phyloP scores from a whole-genome alignment of 805 yeast species.

The Blastobotrys terrestris region DNA sequence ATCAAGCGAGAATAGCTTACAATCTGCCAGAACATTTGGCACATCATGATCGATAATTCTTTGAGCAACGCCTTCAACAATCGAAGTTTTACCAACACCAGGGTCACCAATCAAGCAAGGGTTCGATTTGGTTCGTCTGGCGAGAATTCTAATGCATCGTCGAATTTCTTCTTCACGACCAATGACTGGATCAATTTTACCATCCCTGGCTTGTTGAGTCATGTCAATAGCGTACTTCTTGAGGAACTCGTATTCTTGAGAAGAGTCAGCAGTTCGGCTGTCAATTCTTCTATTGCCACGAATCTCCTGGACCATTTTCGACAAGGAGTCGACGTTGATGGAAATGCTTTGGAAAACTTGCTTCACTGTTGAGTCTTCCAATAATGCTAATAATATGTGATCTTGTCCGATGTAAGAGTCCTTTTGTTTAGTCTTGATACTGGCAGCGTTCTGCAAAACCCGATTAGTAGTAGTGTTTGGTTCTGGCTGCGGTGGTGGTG shows the following conservation, averaged over 20 bases:
- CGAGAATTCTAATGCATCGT: conserved; percentile 86
- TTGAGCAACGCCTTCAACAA: conserved; percentile 98
- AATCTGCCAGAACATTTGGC: conserved; percentile 75
- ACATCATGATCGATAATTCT: conserved; percentile 94
- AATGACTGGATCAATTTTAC: conserved; percentile 95
- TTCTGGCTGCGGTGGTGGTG: conserved; percentile 77
- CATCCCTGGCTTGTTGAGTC: conserved; percentile 89
- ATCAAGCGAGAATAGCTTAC: conserved; percentile 82
- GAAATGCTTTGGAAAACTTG: conserved; percentile 55
- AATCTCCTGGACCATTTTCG: conserved; percentile 68
- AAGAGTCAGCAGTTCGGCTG: conserved; percentile 88
- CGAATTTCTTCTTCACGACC: conserved; percentile 99
- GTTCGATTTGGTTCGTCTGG: conserved; percentile 96
- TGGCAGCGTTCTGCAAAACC: conserved; percentile 65
- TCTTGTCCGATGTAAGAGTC: conserved; percentile 92
- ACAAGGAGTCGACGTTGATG: conserved; percentile 63
- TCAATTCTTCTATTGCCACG: conserved; percentile 92
- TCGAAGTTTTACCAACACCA: conserved; percentile 98
- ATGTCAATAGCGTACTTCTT: conserved; percentile 87
- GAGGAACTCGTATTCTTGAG: conserved; percentile 75
- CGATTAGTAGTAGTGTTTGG: conserved; percentile 73
- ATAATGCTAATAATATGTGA: conserved; percentile 76
- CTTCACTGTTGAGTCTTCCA: conserved; percentile 71
- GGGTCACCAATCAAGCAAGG: conserved; percentile 98
- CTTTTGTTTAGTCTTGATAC: conserved; percentile 79